Conservation (phyloP, 352 stramenopile genomes). For the Peronosclerospora sorghi region DNA sequence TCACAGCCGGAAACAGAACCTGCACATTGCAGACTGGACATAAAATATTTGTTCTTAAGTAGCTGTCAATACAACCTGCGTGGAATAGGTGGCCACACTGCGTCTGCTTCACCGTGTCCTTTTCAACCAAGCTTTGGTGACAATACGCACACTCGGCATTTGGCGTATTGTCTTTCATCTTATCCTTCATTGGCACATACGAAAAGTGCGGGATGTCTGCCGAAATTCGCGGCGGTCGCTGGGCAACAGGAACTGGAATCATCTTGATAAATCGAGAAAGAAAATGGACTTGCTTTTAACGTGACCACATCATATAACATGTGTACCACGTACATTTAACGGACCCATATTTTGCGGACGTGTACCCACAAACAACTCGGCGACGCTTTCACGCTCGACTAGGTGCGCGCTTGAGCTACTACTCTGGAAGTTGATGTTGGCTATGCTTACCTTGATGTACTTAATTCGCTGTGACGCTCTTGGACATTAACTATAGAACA, state of each 20-base stretch:
- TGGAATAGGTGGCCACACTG: conserved; percentile 58
- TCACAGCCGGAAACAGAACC: conserved; percentile 40
- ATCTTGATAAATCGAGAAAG: conserved; percentile 12
- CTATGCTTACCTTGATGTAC: neutral
- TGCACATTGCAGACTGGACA: conserved; percentile 54
- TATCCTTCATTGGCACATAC: conserved; percentile 12
- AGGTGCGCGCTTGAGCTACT: no score
- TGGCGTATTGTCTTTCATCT: conserved; percentile 9
- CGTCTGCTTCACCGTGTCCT: conserved; percentile 40
- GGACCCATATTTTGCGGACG: no score
- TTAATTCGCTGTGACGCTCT: neutral
- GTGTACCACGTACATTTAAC: no score
- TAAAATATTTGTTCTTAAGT: conserved; percentile 27
- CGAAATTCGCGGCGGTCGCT: conserved; percentile 18
- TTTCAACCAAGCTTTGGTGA: conserved; percentile 16
- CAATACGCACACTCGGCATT: conserved; percentile 31
- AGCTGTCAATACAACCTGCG: conserved; percentile 40
- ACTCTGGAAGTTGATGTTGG: no score
- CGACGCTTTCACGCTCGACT: no score
- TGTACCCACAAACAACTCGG: no score
- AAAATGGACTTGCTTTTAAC: neutral
- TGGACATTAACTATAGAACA: neutral
- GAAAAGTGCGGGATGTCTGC: conserved; percentile 18
- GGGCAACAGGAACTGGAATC: conserved; percentile 12
- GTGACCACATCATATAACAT: no score